Evolutionary conservation across 331 rosid genomes (phyloP).

Genomic region (Quercus lobata): DNA sequence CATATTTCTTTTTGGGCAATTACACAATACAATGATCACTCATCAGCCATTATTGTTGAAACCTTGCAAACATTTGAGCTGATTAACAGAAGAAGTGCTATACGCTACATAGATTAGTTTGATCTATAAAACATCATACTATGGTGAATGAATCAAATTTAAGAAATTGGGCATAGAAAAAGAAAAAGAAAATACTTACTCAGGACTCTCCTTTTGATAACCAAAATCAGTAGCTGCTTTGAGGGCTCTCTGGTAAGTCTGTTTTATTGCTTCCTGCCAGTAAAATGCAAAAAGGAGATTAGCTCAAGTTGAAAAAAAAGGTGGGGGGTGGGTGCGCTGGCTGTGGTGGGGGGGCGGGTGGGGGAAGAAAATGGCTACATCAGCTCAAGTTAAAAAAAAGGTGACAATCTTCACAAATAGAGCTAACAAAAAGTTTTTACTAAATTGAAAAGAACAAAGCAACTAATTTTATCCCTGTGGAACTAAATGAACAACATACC

Average conservation of each 20-base stretch:
- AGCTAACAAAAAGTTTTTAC: background rate
- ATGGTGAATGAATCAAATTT: too few relatives aligned
- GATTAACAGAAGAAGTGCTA: background rate
- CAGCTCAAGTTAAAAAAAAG: background rate
- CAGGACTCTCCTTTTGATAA: conserved; percentile 87
- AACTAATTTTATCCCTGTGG: background rate
- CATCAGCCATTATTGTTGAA: background rate
- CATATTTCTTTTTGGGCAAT: background rate
- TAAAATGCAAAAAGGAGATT: conserved; percentile 11
- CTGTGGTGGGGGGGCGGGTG: too few relatives aligned
- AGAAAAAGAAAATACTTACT: conserved; percentile 53
- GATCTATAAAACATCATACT: background rate
- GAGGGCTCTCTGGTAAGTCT: conserved; percentile 84
- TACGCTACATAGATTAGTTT: background rate
- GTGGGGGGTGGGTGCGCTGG: too few relatives aligned
- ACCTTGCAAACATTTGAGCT: background rate
- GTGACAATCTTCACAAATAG: background rate
- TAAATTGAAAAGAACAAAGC: too few relatives aligned
- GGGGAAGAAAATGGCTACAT: background rate
- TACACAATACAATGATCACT: background rate
- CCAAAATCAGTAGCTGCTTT: conserved; percentile 94
- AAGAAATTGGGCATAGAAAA: too few relatives aligned
- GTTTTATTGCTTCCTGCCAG: conserved; percentile 87
- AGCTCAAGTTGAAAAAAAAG: background rate
- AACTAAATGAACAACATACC: background rate